Percentiles rank a stretch among this genome's conserved stretches.
phyloP scores from a whole-genome alignment of 2,329 filamentous ascomycete genomes.

The Daldinia sp. region DNA sequence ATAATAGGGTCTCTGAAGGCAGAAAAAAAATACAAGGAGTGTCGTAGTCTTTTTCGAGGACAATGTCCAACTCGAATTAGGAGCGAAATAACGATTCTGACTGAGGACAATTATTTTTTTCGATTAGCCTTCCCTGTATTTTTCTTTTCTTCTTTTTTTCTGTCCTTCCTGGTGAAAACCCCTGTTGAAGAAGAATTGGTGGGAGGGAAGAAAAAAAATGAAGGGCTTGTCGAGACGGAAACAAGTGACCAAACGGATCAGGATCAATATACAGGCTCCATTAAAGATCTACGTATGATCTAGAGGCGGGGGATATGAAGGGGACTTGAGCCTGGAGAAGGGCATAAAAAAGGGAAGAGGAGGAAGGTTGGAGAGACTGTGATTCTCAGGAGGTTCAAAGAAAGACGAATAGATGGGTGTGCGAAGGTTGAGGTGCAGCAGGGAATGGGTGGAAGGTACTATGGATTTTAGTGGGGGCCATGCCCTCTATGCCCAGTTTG shows the following conservation, averaged over 20 bases:
- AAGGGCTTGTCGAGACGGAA: constrained; percentile 41
- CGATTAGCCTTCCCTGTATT: constrained; percentile 33
- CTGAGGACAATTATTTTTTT: constrained; percentile 31
- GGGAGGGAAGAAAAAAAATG: constrained; percentile 42
- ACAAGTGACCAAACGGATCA: constrained; percentile 50
- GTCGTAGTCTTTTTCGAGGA: constrained; percentile 39
- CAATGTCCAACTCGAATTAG: constrained; percentile 36
- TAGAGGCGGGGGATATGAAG: constrained; percentile 42
- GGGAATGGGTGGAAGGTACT: constrained; percentile 40
- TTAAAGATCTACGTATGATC: constrained; percentile 50
- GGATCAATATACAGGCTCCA: constrained; percentile 55
- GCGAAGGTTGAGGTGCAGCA: constrained; percentile 30
- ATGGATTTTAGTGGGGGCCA: constrained; percentile 38
- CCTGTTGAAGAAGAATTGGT: constrained; percentile 40
- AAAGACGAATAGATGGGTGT: constrained; percentile 31
- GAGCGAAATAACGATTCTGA: constrained; percentile 37
- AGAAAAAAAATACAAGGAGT: constrained; percentile 42
- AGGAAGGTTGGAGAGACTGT: constrained; percentile 40
- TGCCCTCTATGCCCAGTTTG: constrained; percentile 20
- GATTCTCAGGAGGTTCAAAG: constrained; percentile 38
- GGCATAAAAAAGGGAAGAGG: constrained; percentile 48
- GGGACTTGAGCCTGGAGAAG: constrained; percentile 51
- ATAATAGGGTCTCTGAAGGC: constrained; percentile 32
- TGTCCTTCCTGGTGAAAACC: constrained; percentile 32
- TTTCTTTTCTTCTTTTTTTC: constrained; percentile 22